Evolutionary conservation across 371 early-diverging fungal genomes (phyloP).

Genomic region (Apophysomyces trapeziformis): DNA sequence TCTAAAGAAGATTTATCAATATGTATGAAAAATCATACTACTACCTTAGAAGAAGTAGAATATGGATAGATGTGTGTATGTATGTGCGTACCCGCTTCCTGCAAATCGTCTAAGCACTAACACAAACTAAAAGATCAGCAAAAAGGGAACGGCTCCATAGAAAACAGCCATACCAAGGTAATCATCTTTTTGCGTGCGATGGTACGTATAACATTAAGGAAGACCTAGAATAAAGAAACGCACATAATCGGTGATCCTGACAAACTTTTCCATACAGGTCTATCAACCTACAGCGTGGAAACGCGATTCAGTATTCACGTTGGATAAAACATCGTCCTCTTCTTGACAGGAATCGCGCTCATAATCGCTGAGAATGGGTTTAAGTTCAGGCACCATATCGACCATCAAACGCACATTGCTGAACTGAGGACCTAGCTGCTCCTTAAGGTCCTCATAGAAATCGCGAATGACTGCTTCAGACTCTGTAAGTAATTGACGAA

Average conservation of each 20-base stretch:
- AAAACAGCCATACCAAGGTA: conserved; percentile 36
- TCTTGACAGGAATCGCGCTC: conserved; percentile 8
- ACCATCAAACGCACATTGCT: conserved; percentile 43
- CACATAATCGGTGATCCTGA: neutral
- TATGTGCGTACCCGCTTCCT: conserved; percentile 43
- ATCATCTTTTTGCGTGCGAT: conserved; percentile 44
- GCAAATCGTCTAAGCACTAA: conserved; percentile 54
- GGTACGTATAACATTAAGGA: conserved; percentile 44
- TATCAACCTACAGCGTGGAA: conserved; percentile 39
- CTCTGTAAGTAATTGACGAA: conserved; percentile 48
- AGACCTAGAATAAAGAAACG: conserved; percentile 28
- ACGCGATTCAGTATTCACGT: conserved; percentile 39
- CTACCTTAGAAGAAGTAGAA: neutral
- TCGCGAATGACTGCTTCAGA: conserved; percentile 45
- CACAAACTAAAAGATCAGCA: neutral
- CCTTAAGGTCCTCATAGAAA: conserved; percentile 40
- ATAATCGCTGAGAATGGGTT: conserved; percentile 36
- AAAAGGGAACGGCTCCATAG: neutral
- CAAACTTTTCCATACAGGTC: neutral
- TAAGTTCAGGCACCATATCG: conserved; percentile 50
- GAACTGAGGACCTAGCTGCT: conserved; percentile 46
- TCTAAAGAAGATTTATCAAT: conserved; percentile 24
- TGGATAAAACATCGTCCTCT: conserved; percentile 39
- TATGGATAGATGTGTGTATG: too few species aligned
- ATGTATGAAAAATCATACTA: neutral